Base-by-base conservation (phyloP, 306 rosid genomes). In the Trifolium dubium region DNA sequence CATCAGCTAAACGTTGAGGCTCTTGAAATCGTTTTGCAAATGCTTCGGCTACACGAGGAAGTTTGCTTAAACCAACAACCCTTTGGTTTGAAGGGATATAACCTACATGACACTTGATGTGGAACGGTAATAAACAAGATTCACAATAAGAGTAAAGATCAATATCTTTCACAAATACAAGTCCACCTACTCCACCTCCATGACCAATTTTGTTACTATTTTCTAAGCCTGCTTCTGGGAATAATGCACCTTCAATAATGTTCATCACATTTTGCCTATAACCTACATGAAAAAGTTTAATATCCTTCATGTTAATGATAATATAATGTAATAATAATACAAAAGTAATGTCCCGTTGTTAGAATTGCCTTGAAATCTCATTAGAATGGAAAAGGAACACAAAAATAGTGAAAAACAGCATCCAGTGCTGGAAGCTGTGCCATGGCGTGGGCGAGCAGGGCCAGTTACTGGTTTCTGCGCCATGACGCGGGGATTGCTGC, bases 161-260 rank as follows among this genome's bases (percentile, higher is more conserved):
- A 13, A 93, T 86, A 69, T 93, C 98, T 55, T 96, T 81, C 69
- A 93, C 98, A 76, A 90, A 67, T 75, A 93, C 98, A 13, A 93
- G 92, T 78, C 98, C 98, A 32, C 97, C 97, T n/a, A 84, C 85
- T 29, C 97, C 98, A 67, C 98, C 98, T 40, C 97, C 98, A 74
- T 86, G 96, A 71, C 96, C 98, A 73, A 83, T 81, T 70, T 64
- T 74, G 35, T 80, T 35, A 8, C 0, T 81, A 35, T 85, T 80
- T 43, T 89, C 87, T 73, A 88, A 78, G 64, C 98, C 93, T 61
- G 87, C 90, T 88, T 93, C 98, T 15, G 96, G 96, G 54, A 93
- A 93, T 67, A 93, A 83, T 79, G 98, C 98, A 66, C 93, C 88
- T 74, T 85, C 88, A 51, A 93, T 88, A 40, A 93, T 90, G 60